Evolutionary conservation across 352 stramenopile species (phyloP).

Genomic region (Globisporangium solare): DNA sequence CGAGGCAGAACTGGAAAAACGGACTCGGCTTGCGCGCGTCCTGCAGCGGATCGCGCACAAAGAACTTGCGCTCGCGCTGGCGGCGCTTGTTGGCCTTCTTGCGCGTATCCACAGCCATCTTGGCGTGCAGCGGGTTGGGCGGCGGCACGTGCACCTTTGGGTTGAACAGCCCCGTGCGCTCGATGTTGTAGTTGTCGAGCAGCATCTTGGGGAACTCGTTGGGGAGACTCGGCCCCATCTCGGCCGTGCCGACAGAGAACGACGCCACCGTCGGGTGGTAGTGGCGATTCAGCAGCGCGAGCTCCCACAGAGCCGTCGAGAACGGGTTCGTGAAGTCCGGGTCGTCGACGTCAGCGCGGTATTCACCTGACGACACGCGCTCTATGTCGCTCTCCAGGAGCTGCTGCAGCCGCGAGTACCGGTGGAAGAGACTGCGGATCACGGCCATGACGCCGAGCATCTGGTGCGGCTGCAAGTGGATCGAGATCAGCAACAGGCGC

Average conservation of each 20-base stretch:
- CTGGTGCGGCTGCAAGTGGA: constrained; percentile 83
- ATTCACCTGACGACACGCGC: constrained; percentile 91
- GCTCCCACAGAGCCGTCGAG: constrained; percentile 91
- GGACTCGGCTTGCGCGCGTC: constrained; percentile 22
- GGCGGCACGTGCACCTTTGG: constrained; percentile 57
- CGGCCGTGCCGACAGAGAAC: constrained; percentile 60
- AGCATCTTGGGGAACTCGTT: constrained; percentile 63
- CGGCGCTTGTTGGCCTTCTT: constrained; percentile 35
- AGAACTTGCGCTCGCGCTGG: constrained; percentile 60
- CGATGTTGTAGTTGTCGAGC: constrained; percentile 58
- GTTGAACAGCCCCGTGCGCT: constrained; percentile 37
- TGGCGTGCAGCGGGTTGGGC: constrained; percentile 65
- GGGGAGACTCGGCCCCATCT: constrained; percentile 52
- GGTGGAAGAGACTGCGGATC: constrained; percentile 85
- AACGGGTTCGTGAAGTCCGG: constrained; percentile 95
- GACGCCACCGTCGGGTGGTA: constrained; percentile 74
- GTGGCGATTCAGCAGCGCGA: constrained; percentile 86
- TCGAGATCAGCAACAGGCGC: constrained; percentile 85
- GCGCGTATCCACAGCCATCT: constrained; percentile 41
- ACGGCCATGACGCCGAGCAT: constrained; percentile 85
- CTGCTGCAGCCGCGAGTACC: constrained; percentile 92
- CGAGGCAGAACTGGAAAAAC: constrained; percentile 33
- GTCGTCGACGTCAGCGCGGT: constrained; percentile 89
- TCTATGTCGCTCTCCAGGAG: constrained; percentile 96
- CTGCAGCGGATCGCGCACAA: constrained; percentile 53